These are phyloP conservation scores for Cardamine resedifolia DNA, from an alignment of 345 rosid species.

Conservation along the genomic window DNA sequence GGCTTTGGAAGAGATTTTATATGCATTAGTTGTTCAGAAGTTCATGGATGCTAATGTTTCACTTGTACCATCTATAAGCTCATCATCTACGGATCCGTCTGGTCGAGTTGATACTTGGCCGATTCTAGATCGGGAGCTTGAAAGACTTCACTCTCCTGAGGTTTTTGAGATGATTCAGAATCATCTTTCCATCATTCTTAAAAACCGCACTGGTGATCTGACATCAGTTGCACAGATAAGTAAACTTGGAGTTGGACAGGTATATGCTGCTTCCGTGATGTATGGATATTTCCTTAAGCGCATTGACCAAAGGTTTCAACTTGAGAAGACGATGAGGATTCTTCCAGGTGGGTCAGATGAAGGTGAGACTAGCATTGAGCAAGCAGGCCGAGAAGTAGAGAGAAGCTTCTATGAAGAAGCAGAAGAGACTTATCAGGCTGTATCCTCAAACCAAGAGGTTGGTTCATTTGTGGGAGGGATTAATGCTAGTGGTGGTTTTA, in stretches of 20 bases:
- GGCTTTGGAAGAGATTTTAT: slow-evolving; percentile 85
- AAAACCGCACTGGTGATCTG: slow-evolving; percentile 60
- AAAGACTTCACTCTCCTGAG: slow-evolving; percentile 77
- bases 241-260: slow-evolving; percentile 89
- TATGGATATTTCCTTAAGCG: slow-evolving; percentile 94
- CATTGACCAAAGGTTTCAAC: slow-evolving; percentile 96
- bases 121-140: slow-evolving; percentile 57
- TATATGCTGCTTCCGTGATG: slow-evolving; percentile 96
- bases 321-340: slow-evolving; percentile 88
- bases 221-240: slow-evolving; percentile 70
- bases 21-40: slow-evolving; percentile 85
- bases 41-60: slow-evolving; percentile 91
- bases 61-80: slow-evolving; percentile 59
- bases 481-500: slow-evolving; percentile 52
- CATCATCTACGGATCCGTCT: slow-evolving; percentile 52
- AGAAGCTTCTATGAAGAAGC: slow-evolving; percentile 31
- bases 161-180: slow-evolving; percentile 97
- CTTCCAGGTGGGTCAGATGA: slow-evolving; percentile 59
- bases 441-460: slow-evolving; percentile 62
- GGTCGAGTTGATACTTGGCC: slow-evolving; percentile 72
- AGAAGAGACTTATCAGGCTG: slow-evolving; percentile 44
- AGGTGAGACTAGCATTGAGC: slow-evolving; percentile 40
- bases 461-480: slow-evolving; percentile 57
- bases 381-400: slow-evolving; percentile 27
- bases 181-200: slow-evolving; percentile 82